A percentile compares a stretch with the other conserved stretches of the same genome.
Conservation (phyloP, 805 yeast species). For the Suhomyces sp. region DNA sequence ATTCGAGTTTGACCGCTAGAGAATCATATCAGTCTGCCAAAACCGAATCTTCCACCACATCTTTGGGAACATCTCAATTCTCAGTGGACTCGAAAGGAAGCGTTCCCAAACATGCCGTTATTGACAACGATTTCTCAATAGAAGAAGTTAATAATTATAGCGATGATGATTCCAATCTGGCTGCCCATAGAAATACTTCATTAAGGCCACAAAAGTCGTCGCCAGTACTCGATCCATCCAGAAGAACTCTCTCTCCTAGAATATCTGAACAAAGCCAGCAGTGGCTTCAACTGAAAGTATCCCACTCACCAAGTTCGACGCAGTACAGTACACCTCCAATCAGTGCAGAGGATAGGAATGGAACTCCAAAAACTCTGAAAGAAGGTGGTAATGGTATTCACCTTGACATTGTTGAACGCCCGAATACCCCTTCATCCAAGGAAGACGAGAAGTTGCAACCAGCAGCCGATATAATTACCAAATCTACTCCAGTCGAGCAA, state of each 20-base stretch:
- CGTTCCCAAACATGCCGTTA: not conserved
- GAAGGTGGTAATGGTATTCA: too few species aligned
- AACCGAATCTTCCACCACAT: slow-evolving; percentile 14
- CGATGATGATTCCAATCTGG: slow-evolving; percentile 30
- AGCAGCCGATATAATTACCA: slow-evolving; percentile 15
- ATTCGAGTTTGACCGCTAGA: slow-evolving; percentile 3
- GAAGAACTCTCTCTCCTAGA: slow-evolving; percentile 6
- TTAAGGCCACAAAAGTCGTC: slow-evolving; percentile 10
- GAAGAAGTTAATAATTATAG: slow-evolving; percentile 41
- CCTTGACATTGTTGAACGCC: not conserved
- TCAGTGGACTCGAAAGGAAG: slow-evolving; percentile 6
- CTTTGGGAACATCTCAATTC: slow-evolving; percentile 12
- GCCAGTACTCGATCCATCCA: not conserved
- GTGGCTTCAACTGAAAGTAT: slow-evolving; percentile 4
- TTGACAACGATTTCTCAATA: slow-evolving; percentile 32
- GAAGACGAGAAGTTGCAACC: slow-evolving; percentile 11
- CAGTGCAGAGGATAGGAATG: not conserved
- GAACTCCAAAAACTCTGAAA: not conserved
- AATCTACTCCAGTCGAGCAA: slow-evolving; percentile 3
- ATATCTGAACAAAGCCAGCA: slow-evolving; percentile 1
- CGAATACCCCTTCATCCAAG: not conserved
- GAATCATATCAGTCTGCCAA: slow-evolving; percentile 19
- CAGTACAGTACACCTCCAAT: slow-evolving; percentile 19
- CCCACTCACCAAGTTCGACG: slow-evolving; percentile 16
- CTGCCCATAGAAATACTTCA: slow-evolving; percentile 8